These are phyloP conservation scores for Spathaspora sp. DNA, from an alignment of 1,139 yeast genomes.

Conservation along the genomic window DNA sequence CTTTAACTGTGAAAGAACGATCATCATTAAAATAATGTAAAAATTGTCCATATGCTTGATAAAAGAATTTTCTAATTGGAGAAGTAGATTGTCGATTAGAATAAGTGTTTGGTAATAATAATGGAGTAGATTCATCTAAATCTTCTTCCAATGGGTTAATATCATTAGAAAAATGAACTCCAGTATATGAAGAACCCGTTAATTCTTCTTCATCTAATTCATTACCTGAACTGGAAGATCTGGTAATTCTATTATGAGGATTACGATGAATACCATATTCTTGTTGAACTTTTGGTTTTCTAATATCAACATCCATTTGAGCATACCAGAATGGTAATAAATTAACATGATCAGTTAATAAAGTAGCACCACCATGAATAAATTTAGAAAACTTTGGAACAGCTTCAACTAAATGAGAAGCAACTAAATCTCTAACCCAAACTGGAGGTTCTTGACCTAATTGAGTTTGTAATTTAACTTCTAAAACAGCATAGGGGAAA, in stretches of 20 bases:
- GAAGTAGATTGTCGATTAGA: slow-evolving; percentile 25
- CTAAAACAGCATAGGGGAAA: slow-evolving; percentile 96
- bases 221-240: slow-evolving; percentile 47
- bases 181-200: slow-evolving; percentile 39
- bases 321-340: slow-evolving; percentile 96
- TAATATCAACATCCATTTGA: slow-evolving; percentile 95
- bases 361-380: slow-evolving; percentile 90
- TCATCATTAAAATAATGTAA: slow-evolving; percentile 59
- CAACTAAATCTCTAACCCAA: slow-evolving; percentile 91
- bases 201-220: slow-evolving; percentile 49
- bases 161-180: slow-evolving; percentile 49
- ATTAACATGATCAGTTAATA: slow-evolving; percentile 77
- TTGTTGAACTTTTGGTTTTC: slow-evolving; percentile 76
- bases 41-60: slow-evolving; percentile 36
- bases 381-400: slow-evolving; percentile 97
- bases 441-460: slow-evolving; percentile 97
- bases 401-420: slow-evolving; percentile 93
- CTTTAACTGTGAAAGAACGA: slow-evolving; percentile 71
- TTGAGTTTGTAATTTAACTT: slow-evolving; percentile 95
- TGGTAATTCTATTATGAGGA: slow-evolving; percentile 20
- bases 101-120: slow-evolving; percentile 40
- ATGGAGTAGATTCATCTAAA: slow-evolving; percentile 44
- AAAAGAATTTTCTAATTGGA: slow-evolving; percentile 33
- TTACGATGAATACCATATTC: slow-evolving; percentile 55
- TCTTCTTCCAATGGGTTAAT: slow-evolving; percentile 50